These are phyloP conservation scores for Albatrellus ellisii DNA, from an alignment of 768 basidiomycete species.

Conservation along the genomic window DNA sequence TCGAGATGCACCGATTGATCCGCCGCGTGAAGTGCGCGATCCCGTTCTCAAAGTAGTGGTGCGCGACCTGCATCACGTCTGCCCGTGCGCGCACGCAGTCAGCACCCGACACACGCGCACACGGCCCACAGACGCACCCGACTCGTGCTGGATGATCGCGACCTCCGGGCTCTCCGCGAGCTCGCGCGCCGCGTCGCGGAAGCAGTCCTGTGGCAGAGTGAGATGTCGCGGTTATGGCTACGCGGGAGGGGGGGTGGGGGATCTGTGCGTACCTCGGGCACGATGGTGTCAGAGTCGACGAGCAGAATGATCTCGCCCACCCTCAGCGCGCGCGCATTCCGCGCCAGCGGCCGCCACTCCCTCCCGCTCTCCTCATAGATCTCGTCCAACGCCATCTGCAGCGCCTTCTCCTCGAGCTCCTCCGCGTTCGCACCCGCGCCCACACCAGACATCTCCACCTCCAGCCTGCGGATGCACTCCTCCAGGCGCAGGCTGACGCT, in stretches of 20 bases:
- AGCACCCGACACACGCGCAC: not conserved
- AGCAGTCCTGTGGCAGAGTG: conserved; percentile 49
- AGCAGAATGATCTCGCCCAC: conserved; percentile 72
- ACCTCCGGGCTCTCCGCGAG: conserved; percentile 71
- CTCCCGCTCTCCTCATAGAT: conserved; percentile 42
- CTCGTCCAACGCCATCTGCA: conserved; percentile 67
- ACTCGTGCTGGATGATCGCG: conserved; percentile 85
- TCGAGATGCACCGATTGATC: conserved; percentile 74
- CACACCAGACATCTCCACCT: conserved; percentile 25
- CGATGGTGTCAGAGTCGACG: conserved; percentile 71
- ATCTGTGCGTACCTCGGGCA: conserved; percentile 42
- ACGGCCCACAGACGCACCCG: conserved; percentile 30
- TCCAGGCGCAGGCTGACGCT: conserved; percentile 52
- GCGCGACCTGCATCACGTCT: conserved; percentile 85
- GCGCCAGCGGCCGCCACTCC: conserved; percentile 63
- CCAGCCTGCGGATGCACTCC: conserved; percentile 33
- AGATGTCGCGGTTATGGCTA: too few relatives aligned
- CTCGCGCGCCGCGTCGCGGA: conserved; percentile 83
- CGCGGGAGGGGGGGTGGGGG: not conserved
- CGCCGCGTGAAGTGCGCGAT: conserved; percentile 80
- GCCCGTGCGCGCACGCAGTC: not conserved
- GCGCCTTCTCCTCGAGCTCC: conserved; percentile 53
- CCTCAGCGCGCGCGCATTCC: conserved; percentile 61
- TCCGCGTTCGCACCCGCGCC: conserved; percentile 28
- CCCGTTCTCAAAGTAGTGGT: conserved; percentile 86